These are phyloP conservation scores for Takashimella tepidaria DNA, from an alignment of 1,284 basidiomycete genomes.

Conservation along the genomic window DNA sequence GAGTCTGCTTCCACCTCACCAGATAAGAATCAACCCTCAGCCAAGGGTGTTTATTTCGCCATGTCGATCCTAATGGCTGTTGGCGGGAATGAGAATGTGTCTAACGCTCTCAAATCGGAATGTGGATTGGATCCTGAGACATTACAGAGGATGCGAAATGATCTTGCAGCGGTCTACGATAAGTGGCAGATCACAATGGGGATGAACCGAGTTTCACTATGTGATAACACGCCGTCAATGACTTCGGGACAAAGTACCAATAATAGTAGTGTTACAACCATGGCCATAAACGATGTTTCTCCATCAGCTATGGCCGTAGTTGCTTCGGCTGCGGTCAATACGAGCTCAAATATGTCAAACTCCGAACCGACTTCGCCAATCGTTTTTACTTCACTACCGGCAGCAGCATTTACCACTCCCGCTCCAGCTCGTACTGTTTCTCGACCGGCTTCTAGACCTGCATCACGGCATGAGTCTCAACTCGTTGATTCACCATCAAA, in stretches of 20 bases:
- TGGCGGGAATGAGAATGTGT: conserved; percentile 10
- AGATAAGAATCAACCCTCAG: conserved; percentile 4
- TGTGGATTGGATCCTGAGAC: conserved; percentile 26
- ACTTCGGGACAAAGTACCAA: background rate
- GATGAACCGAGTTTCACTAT: conserved; percentile 19
- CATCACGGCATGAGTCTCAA: background rate
- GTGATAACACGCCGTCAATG: conserved; percentile 5
- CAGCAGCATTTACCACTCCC: background rate
- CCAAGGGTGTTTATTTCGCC: conserved; percentile 23
- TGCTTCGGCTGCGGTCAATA: background rate
- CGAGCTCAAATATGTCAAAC: background rate
- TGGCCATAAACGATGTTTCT: background rate
- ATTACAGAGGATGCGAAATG: conserved; percentile 27
- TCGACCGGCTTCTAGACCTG: background rate
- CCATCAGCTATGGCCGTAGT: conserved; percentile 1
- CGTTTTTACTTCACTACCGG: conserved; percentile 4
- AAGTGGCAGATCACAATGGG: conserved; percentile 22
- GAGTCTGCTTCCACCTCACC: background rate
- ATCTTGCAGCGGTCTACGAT: conserved; percentile 31
- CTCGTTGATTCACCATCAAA: background rate
- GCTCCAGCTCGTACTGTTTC: background rate
- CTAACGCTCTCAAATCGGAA: conserved; percentile 15
- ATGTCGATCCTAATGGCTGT: conserved; percentile 16
- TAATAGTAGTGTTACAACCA: conserved; percentile 3
- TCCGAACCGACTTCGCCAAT: conserved; percentile 1